Conservation (phyloP, 2,329 filamentous ascomycete genomes). For the Harringtonia aguacate region DNA sequence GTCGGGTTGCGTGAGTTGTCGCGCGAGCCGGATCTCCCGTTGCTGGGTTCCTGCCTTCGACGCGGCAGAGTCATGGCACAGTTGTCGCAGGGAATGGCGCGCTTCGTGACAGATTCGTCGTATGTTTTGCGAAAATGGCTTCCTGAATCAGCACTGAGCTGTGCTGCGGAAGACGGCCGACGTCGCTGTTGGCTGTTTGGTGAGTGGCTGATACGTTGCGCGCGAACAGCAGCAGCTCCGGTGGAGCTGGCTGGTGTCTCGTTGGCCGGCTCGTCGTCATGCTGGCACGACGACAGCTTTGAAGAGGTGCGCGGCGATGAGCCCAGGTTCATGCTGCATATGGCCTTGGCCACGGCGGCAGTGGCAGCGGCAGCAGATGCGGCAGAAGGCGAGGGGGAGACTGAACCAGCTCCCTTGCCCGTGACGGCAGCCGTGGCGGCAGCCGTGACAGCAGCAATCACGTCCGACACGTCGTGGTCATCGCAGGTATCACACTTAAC, state of each 20-base stretch:
- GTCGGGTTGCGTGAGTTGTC: constrained; percentile 40
- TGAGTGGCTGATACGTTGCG: neutral
- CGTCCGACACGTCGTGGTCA: constrained; percentile 28
- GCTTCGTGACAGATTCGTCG: constrained; percentile 53
- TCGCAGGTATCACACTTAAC: constrained; percentile 50
- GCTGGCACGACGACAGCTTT: too few species aligned
- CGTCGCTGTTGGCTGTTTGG: too few species aligned
- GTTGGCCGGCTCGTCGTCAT: constrained; percentile 2
- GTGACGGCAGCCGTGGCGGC: constrained; percentile 22
- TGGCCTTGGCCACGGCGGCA: constrained; percentile 31
- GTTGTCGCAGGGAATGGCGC: constrained; percentile 55
- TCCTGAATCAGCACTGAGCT: constrained; percentile 36
- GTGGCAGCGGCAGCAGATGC: constrained; percentile 17
- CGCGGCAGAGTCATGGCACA: constrained; percentile 56
- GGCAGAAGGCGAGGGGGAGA: constrained; percentile 10
- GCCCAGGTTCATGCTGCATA: constrained; percentile 36
- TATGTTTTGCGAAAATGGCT: constrained; percentile 46
- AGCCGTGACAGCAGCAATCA: constrained; percentile 23
- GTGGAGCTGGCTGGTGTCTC: constrained; percentile 7
- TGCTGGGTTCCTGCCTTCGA: constrained; percentile 21
- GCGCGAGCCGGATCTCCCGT: constrained; percentile 15
- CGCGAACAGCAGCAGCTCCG: neutral
- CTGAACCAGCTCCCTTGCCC: neutral
- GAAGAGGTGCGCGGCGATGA: neutral
- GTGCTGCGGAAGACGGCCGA: constrained; percentile 14